Evolutionary conservation across 768 basidiomycete genomes (phyloP).

Genomic region (Cyclocybe cylindracea): DNA sequence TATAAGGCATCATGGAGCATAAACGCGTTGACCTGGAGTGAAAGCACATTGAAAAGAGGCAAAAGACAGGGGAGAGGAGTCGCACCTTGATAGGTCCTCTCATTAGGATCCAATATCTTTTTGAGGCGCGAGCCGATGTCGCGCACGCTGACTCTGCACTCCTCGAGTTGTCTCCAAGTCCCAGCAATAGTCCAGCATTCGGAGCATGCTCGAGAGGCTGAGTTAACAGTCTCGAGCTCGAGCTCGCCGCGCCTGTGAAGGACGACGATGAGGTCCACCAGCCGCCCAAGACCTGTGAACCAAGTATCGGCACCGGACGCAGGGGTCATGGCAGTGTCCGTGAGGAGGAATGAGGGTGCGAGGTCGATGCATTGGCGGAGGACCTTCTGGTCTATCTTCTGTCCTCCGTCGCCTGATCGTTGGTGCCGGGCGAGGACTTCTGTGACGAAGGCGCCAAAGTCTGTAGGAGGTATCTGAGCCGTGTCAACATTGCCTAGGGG

Average conservation of each 20-base stretch:
- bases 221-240: conserved; percentile 75
- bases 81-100: conserved; percentile 46
- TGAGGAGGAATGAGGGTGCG: conserved; percentile 77
- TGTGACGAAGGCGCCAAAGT: conserved; percentile 63
- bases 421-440: conserved; percentile 43
- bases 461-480: conserved; percentile 45
- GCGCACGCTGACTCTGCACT: conserved; percentile 62
- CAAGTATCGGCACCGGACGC: conserved; percentile 60
- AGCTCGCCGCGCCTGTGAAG: conserved; percentile 68
- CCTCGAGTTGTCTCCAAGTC: conserved; percentile 67
- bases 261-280: conserved; percentile 74
- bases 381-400: conserved; percentile 54
- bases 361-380: conserved; percentile 68
- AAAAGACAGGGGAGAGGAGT: not conserved
- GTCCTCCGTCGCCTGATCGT: conserved; percentile 15
- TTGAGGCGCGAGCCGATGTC: conserved; percentile 64
- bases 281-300: conserved; percentile 64
- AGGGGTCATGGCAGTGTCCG: conserved; percentile 68
- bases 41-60: conserved; percentile 3
- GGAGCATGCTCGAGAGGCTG: conserved; percentile 68
- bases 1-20: conserved; percentile 30
- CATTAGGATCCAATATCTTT: conserved; percentile 55
- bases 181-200: conserved; percentile 80
- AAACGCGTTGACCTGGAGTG: conserved; percentile 35
- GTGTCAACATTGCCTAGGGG: not conserved